Evolutionary conservation across 805 yeast genomes (phyloP).

Genomic region (Lachancea nothofagi): DNA sequence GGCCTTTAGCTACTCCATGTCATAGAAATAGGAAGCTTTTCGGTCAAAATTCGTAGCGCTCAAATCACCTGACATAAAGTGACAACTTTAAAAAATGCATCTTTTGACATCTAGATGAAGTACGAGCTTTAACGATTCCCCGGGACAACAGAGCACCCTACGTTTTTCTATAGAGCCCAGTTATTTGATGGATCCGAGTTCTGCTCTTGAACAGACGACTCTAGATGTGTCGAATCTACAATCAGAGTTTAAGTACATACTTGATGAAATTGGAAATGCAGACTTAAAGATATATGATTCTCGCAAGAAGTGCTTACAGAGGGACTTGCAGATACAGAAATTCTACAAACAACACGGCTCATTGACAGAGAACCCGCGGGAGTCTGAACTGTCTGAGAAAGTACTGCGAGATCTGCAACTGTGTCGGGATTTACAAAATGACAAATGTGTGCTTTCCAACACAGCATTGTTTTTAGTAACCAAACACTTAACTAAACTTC

Average conservation of each 20-base stretch:
- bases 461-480: constrained; percentile 75
- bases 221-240: constrained; percentile 79
- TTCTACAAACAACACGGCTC: constrained; percentile 81
- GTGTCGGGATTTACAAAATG: constrained; percentile 61
- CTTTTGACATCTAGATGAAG: no score
- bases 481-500: constrained; percentile 67
- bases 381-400: constrained; percentile 55
- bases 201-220: constrained; percentile 65
- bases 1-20: no score
- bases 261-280: constrained; percentile 69
- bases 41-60: no score
- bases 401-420: constrained; percentile 62
- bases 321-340: constrained; percentile 78
- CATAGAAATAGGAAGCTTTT: no score
- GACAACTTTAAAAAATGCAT: no score
- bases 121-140: no score
- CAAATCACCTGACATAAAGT: no score
- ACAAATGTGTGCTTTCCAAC: constrained; percentile 72
- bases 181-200: constrained; percentile 86
- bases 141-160: no score
- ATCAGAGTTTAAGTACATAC: constrained; percentile 71
- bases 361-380: constrained; percentile 74
- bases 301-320: constrained; percentile 57
- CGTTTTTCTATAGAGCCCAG: no score
- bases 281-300: constrained; percentile 64